Evolutionary conservation across 208 protist genomes (phyloP), one percentile per base, ranked within the genome.

Genomic region (Crithidia thermophila): DNA sequence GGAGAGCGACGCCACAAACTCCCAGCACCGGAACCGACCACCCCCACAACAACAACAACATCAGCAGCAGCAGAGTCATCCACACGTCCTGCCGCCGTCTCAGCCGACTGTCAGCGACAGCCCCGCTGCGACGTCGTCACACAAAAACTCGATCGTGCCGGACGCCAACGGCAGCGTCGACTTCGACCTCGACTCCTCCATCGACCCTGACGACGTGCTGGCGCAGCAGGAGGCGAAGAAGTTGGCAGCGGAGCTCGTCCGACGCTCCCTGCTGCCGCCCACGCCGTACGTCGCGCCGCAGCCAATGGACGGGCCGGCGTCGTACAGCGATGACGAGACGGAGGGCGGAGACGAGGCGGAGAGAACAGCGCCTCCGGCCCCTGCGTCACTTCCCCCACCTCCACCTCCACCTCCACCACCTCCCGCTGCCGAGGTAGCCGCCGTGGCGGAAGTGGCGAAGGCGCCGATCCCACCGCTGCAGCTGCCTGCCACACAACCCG

Each of bases 191-290:
- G 57, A 63, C 39, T 51, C 57, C 57, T 51, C 57, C 30, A 28
- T 63, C 10, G 57, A 63, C 30, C 30, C 57, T 4, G 57, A 63
- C 0, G 57, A 63, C n/a, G 14, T 63, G 11, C 39, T 40, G n/a
- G 57, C 57, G 10, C 57, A 63, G 30, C 57, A 63, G 42, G 57
- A 63, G 42, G 57, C 57, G 11, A 63, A 63, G 27, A 63, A 63
- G 57, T 13, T 63, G n/a, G 57, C 57, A 1, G 57, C 23, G 20
- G 57, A 63, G 57, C 42, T 63, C 28, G 57, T 63, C 30, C 57
- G 57, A 6, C 57, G 42, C 27, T 63, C 57, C 1, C 57, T 51
- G 42, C 39, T 63, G 57, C 57, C 57, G 0, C 57, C 57, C 9
- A 63, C 57, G 30, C 57, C 57, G 42, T 63, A 51, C 30, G 42